A percentile compares a stretch with the other conserved stretches of the same genome.
Evolutionary conservation across 2,329 filamentous ascomycete species (phyloP).

Genomic region (Ophiostoma quercus): DNA sequence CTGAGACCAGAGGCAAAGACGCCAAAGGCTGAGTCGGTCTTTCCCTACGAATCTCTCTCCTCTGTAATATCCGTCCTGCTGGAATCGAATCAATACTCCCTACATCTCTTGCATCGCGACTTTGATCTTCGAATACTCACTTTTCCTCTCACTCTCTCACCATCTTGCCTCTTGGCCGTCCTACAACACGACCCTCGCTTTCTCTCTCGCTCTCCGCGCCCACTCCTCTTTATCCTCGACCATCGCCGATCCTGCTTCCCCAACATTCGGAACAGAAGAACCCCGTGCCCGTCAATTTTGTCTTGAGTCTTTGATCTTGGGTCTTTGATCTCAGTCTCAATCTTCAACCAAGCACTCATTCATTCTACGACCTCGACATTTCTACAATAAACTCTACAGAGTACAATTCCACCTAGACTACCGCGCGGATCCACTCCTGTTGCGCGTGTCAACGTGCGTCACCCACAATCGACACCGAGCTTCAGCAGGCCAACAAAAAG

Average conservation of each 20-base stretch:
- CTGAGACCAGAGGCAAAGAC: background rate
- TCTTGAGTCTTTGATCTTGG: no score
- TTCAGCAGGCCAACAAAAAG: background rate
- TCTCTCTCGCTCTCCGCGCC: constrained; percentile 3
- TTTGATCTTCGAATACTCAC: background rate
- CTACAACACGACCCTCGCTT: background rate
- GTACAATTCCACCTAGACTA: no score
- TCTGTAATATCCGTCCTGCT: background rate
- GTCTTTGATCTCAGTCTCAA: background rate
- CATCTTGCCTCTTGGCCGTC: background rate
- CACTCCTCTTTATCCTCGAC: constrained; percentile 1
- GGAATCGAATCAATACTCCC: background rate
- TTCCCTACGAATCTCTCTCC: background rate
- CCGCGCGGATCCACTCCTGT: constrained; percentile 12
- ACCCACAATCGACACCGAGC: constrained; percentile 7
- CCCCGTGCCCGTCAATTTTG: background rate
- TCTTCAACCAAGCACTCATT: background rate
- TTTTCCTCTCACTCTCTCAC: no score
- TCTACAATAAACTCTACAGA: no score
- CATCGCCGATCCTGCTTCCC: constrained; percentile 9
- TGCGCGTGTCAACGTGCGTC: constrained; percentile 14
- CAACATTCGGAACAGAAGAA: background rate
- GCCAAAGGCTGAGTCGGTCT: background rate
- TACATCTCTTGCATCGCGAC: background rate
- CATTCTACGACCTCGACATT: background rate